These are phyloP conservation scores for Spergularia azorica DNA, from an alignment of 179 eudicot genomes.

Conservation along the genomic window DNA sequence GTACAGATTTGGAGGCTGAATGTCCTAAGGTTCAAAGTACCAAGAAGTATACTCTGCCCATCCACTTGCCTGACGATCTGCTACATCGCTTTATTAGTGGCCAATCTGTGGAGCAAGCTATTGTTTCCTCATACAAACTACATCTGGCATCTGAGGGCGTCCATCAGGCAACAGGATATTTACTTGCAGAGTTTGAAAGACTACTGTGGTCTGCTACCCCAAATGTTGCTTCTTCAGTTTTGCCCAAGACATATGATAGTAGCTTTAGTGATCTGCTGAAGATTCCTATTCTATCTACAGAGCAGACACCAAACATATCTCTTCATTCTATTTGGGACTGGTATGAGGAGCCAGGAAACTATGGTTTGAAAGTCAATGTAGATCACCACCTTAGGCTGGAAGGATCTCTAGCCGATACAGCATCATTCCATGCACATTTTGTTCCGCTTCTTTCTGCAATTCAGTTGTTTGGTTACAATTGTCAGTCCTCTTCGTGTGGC, in stretches of 20 bases:
- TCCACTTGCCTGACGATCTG: constrained; percentile 12
- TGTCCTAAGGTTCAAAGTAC: constrained; percentile 1
- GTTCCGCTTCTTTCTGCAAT: constrained; percentile 58
- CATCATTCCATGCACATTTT: constrained; percentile 51
- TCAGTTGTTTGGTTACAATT: constrained; percentile 43
- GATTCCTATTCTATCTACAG: constrained; percentile 22
- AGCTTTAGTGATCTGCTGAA: constrained; percentile 20
- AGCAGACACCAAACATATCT: constrained; percentile 39
- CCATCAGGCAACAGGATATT: constrained; percentile 41
- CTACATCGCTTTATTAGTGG: constrained; percentile 4
- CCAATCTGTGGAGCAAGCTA: constrained; percentile 22
- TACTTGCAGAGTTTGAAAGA: constrained; percentile 54
- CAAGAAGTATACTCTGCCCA: background rate
- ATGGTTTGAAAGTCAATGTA: constrained; percentile 51
- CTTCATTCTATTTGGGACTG: constrained; percentile 50
- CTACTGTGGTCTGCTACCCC: constrained; percentile 49
- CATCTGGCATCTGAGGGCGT: constrained; percentile 46
- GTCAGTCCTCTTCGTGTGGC: constrained; percentile 20
- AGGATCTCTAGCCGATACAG: constrained; percentile 33
- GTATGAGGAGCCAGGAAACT: constrained; percentile 60
- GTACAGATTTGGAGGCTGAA: background rate
- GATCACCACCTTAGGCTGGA: constrained; percentile 34
- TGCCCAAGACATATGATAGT: constrained; percentile 16
- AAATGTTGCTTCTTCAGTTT: constrained; percentile 25
- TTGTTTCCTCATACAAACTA: constrained; percentile 23